Percentiles rank a stretch among this genome's conserved stretches.
phyloP scores from a whole-genome alignment of 148 eudicot species.

The Polygonum maritimum region DNA sequence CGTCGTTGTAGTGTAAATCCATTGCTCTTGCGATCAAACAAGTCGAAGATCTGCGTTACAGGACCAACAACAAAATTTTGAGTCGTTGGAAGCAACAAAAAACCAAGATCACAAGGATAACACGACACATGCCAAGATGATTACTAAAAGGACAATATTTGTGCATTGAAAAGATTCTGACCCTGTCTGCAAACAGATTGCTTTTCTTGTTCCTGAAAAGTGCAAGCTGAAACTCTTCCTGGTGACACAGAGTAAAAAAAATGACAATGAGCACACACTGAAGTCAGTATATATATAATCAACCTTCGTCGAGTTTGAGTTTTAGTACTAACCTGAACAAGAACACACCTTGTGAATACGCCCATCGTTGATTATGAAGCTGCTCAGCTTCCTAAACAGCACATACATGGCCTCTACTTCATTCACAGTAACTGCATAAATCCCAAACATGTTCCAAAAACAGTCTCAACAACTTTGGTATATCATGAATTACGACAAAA shows the following conservation, averaged over 20 bases:
- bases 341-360: slow-evolving; percentile 75
- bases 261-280: not conserved
- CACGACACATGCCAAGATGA: no score
- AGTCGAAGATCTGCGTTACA: slow-evolving; percentile 62
- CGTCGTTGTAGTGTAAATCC: no score
- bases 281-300: no score
- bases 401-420: slow-evolving; percentile 83
- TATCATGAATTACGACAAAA: slow-evolving; percentile 15
- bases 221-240: slow-evolving; percentile 94
- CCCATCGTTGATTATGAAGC: slow-evolving; percentile 78
- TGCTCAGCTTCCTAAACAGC: slow-evolving; percentile 75
- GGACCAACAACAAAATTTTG: not conserved
- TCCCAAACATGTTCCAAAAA: not conserved
- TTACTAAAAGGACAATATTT: not conserved
- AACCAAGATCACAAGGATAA: no score
- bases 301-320: no score
- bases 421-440: slow-evolving; percentile 65
- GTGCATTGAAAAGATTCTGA: not conserved
- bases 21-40: slow-evolving; percentile 70
- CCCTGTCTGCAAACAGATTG: slow-evolving; percentile 88
- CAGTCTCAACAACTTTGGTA: no score
- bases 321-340: not conserved
- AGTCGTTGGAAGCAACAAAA: not conserved
- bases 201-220: slow-evolving; percentile 71
- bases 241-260: not conserved